A percentile compares a stretch with the other conserved stretches of the same genome.
phyloP scores from a whole-genome alignment of 2,329 filamentous ascomycete genomes.

The Ceratocystis huliohia region DNA sequence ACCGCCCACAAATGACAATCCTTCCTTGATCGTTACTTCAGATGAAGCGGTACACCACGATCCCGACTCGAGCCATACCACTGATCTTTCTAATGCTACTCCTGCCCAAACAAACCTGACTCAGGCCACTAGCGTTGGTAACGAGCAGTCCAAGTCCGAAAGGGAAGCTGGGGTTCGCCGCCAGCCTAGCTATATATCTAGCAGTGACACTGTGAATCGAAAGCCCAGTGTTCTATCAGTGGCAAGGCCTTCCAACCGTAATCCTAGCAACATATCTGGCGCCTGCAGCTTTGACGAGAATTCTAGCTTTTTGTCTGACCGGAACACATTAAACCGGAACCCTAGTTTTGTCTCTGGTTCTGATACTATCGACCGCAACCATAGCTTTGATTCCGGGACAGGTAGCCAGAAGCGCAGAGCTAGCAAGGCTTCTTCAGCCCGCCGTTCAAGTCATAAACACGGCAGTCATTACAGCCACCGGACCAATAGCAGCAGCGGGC shows the following conservation, averaged over 20 bases:
- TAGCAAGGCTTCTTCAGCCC: conserved; percentile 5
- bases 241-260: not conserved
- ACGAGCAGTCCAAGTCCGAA: conserved; percentile 31
- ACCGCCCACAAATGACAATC: conserved; percentile 45
- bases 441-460: conserved; percentile 8
- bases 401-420: not conserved
- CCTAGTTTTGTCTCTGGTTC: conserved; percentile 11
- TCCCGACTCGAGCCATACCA: conserved; percentile 40
- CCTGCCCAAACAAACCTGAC: conserved; percentile 41
- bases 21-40: conserved; percentile 46
- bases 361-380: conserved; percentile 15
- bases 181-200: conserved; percentile 15
- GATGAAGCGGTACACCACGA: conserved; percentile 36
- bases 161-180: conserved; percentile 9
- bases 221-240: conserved; percentile 12
- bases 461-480: conserved; percentile 16
- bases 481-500: conserved; percentile 26
- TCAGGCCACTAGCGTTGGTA: conserved; percentile 39
- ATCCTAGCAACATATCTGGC: conserved; percentile 14
- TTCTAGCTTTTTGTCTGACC: conserved; percentile 4
- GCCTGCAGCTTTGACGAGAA: conserved; percentile 1
- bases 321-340: conserved; percentile 8
- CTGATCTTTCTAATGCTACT: conserved; percentile 23
- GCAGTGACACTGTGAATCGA: conserved; percentile 8
- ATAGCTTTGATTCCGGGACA: conserved; percentile 9